Evolutionary conservation across 257 asterid species (phyloP), one percentile per base, ranked within the genome.

Genomic region (Solanum virginianum): DNA sequence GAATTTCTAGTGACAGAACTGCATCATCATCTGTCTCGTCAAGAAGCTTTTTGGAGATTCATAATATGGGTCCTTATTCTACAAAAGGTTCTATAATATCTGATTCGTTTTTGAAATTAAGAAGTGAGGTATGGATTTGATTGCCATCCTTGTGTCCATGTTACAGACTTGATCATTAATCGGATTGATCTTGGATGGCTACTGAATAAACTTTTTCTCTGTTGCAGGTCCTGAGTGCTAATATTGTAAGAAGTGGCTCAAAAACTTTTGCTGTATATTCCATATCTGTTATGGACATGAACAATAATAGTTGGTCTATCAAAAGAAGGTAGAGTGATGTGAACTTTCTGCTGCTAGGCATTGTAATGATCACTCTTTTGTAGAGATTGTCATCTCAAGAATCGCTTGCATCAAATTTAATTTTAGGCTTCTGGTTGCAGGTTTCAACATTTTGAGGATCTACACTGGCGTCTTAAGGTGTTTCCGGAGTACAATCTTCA

Each of bases 381-480:
- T 71, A 71, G 20, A 71, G 36, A 71, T 71, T 43, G 56, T 71
- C 12, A 71, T 71, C 56, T 43, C 56, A 1, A 71, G 80, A 71
- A 45, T 43, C 36, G n/a, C 56, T 71, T 43, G 56, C 80, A 88
- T 85, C 84, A 60, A 60, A 80, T 54, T 68, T 43, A 20, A 81
- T 66, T 77, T 18, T 43, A 41, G 56, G 22, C 86, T 89, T 66
- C 54, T 68, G 84, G 86, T 83, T 87, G 81, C 91, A 96, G 99
- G 85, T 96, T 90, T 88, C 95, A 90, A 83, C 98, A 96, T 88
- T 96, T 96, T 92, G 98, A 89, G 94, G 99, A 96, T 92, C 91
- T 96, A 87, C 98, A 95, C 89, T 90, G 96, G 92, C 97, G 92
- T 84, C 99, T 96, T 83, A 96, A 96, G 89, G 98, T 91, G 89